phyloP scores from a whole-genome alignment of 2,329 filamentous ascomycete species.

The Daldinia sp. region DNA sequence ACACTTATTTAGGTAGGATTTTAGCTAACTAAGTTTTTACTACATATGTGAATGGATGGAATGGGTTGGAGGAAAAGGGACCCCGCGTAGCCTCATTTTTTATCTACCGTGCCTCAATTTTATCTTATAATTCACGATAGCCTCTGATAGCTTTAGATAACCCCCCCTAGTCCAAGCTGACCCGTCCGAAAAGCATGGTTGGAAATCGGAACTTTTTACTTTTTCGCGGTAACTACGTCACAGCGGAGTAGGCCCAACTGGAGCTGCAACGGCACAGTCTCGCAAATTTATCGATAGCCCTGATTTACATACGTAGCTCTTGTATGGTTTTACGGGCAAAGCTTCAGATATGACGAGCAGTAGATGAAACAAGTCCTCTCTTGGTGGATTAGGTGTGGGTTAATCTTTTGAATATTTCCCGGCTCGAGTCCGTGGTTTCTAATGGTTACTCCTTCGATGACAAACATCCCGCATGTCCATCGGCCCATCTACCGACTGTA shows the following conservation, averaged over 20 bases:
- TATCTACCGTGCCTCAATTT: no score
- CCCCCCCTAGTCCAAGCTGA: slow-evolving; percentile 12
- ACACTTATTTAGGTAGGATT: no score
- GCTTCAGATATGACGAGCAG: slow-evolving; percentile 29
- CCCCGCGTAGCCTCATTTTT: slow-evolving; percentile 22
- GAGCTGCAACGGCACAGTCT: slow-evolving; percentile 16
- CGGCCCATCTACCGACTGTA: background rate
- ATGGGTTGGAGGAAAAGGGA: no score
- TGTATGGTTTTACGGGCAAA: slow-evolving; percentile 10
- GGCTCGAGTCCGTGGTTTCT: background rate
- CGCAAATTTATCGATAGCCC: slow-evolving; percentile 16
- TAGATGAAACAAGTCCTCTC: slow-evolving; percentile 31
- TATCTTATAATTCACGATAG: slow-evolving; percentile 16
- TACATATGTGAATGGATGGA: background rate
- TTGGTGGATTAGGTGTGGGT: no score
- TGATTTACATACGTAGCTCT: no score
- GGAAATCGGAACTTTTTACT: slow-evolving; percentile 26
- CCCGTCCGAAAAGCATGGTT: slow-evolving; percentile 15
- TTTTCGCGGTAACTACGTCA: slow-evolving; percentile 26
- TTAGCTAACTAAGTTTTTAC: no score
- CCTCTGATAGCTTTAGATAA: slow-evolving; percentile 18
- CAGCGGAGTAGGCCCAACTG: slow-evolving; percentile 16
- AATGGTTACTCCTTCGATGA: background rate
- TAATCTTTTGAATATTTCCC: no score
- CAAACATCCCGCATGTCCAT: slow-evolving; percentile 14